A percentile compares a stretch with the other conserved stretches of the same genome.
Evolutionary conservation across 768 basidiomycete genomes (phyloP).

Genomic region (Leccinum olivaceopallidum): DNA sequence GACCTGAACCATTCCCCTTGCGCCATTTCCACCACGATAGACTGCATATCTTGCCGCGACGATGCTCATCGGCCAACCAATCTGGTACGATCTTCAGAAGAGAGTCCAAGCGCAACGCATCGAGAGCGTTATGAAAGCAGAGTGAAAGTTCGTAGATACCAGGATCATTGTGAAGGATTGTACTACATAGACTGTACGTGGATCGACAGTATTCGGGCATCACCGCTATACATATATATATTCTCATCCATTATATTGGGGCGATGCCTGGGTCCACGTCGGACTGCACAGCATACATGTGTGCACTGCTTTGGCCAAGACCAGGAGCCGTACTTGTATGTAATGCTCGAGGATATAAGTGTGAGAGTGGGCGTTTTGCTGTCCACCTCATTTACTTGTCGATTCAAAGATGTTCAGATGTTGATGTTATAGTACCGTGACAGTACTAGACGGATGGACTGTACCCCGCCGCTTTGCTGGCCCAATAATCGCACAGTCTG

Average conservation of each 20-base stretch:
- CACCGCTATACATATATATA: too few relatives aligned
- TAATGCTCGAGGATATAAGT: too few relatives aligned
- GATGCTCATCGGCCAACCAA: conserved; percentile 54
- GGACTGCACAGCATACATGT: too few relatives aligned
- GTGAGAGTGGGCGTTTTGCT: too few relatives aligned
- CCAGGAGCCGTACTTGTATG: too few relatives aligned
- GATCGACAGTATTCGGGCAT: not conserved
- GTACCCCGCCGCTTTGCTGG: not conserved
- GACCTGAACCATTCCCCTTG: not conserved
- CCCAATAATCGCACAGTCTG: not conserved
- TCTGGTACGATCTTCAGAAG: conserved; percentile 52
- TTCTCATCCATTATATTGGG: not conserved
- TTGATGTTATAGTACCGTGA: not conserved
- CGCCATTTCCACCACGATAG: conserved; percentile 36
- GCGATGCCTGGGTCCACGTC: not conserved
- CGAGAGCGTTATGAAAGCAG: conserved; percentile 76
- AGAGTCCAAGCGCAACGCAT: conserved; percentile 70
- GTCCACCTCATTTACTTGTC: not conserved
- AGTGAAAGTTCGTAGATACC: conserved; percentile 39
- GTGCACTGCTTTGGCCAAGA: too few relatives aligned
- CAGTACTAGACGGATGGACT: too few relatives aligned
- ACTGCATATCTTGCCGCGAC: conserved; percentile 51
- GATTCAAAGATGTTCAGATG: not conserved
- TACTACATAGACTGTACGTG: not conserved
- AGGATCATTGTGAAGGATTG: not conserved